phyloP scores from a whole-genome alignment of 1,284 basidiomycete species.

The Amylostereum areolatum region DNA sequence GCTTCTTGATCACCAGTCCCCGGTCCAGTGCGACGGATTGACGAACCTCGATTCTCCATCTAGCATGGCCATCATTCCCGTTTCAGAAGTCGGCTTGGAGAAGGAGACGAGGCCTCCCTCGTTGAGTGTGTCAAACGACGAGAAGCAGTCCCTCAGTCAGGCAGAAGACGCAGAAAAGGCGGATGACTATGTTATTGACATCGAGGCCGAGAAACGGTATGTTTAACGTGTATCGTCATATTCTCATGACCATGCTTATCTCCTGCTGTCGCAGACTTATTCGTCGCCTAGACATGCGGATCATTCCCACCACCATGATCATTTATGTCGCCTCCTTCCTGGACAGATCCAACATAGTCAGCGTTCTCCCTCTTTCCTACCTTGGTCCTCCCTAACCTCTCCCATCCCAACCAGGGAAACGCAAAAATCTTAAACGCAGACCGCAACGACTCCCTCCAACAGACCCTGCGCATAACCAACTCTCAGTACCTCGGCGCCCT shows the following conservation, averaged over 20 bases:
- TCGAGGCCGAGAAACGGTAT: constrained; percentile 13
- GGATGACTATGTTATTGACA: constrained; percentile 10
- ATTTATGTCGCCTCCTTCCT: constrained; percentile 33
- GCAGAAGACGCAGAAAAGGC: neutral
- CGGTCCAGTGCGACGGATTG: no score
- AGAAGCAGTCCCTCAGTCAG: no score
- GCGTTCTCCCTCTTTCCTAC: neutral
- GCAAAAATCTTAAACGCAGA: constrained; percentile 30
- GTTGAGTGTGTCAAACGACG: no score
- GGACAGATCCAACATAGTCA: constrained; percentile 32
- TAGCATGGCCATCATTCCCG: no score
- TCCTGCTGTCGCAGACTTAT: no score
- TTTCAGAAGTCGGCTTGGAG: no score
- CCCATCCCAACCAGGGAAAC: constrained; percentile 21
- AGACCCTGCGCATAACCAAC: constrained; percentile 23
- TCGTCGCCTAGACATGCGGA: no score
- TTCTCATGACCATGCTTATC: neutral
- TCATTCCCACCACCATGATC: constrained; percentile 22
- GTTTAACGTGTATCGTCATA: neutral
- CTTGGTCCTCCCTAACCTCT: neutral
- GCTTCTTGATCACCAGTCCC: no score
- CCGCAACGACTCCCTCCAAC: constrained; percentile 26
- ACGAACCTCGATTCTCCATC: no score
- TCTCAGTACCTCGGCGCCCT: constrained; percentile 29
- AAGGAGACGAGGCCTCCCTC: no score